Percentiles rank a stretch among this genome's conserved stretches.
phyloP scores from a whole-genome alignment of 2,329 filamentous ascomycete species.

The Cryoendolithus antarcticus region DNA sequence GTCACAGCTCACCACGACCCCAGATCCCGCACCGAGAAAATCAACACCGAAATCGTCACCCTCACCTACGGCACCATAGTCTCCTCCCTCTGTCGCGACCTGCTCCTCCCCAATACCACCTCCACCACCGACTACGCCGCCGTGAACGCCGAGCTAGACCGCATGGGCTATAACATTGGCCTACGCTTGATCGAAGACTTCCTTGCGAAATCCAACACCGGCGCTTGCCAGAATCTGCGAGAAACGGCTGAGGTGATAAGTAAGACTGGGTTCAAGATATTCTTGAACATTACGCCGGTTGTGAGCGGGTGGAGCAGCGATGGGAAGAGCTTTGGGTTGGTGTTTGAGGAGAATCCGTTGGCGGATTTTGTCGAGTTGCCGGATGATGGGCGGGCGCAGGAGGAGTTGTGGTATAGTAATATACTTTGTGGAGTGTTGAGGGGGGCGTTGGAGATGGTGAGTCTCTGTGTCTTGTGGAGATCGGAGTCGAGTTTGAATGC shows the following conservation, averaged over 20 bases:
- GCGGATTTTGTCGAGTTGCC: constrained; percentile 96
- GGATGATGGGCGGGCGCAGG: constrained; percentile 87
- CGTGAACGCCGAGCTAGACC: constrained; percentile 95
- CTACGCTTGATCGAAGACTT: constrained; percentile 94
- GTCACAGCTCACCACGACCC: background rate
- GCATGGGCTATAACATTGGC: constrained; percentile 99
- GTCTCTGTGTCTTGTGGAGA: constrained; percentile 10
- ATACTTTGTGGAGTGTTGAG: constrained; percentile 87
- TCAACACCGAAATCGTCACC: constrained; percentile 94
- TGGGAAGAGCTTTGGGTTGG: constrained; percentile 88
- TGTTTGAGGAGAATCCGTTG: constrained; percentile 94
- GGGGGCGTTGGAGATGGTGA: constrained; percentile 88
- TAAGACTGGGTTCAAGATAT: constrained; percentile 98
- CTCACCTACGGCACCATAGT: constrained; percentile 97
- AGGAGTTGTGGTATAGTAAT: constrained; percentile 97
- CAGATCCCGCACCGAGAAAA: constrained; percentile 90
- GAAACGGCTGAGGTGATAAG: constrained; percentile 96
- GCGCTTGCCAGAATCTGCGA: constrained; percentile 80
- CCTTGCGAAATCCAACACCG: constrained; percentile 84
- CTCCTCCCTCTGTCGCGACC: constrained; percentile 91
- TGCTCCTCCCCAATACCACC: constrained; percentile 29
- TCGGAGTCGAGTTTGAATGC: constrained; percentile 1
- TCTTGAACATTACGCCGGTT: constrained; percentile 87
- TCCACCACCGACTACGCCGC: constrained; percentile 79
- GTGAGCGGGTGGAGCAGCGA: constrained; percentile 94